Evolutionary conservation across 2,329 filamentous ascomycete genomes (phyloP), one percentile per base, ranked within the genome.

Genomic region (Exophiala lecanii-corni): DNA sequence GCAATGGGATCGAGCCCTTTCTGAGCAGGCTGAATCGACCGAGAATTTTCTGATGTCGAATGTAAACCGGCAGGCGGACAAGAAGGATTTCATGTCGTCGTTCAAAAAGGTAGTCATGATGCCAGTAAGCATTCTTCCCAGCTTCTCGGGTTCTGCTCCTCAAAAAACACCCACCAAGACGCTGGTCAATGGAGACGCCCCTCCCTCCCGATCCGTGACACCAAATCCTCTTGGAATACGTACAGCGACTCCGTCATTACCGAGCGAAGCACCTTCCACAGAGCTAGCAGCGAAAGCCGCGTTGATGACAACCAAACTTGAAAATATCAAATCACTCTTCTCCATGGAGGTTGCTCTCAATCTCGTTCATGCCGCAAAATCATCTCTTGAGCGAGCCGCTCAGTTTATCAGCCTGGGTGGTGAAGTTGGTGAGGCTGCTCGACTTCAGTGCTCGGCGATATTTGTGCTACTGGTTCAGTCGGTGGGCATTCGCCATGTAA

Each of bases 91-190:
- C 57, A 62, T 98, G 49, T 92, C 83, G 34, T 95, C 89, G 0
- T 98, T 98, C 73, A 96, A 89, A 61, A 97, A 97, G 64, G 92
- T 98, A 6, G 86, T 98, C 53, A 96, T 98, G 89, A 94, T 95
- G 82, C 92, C 92, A 2, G 91, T 98, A 36, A 94, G 87, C 39
- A 91, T 89, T 6, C 71, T 97, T 3, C 86, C 88, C 1, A 82
- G 77, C 35, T 78, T 87, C 51, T 71, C 77, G 4, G 68, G 78
- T 71, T n/a, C 74, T 74, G 47, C 65, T 64, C 53, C 54, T 18
- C 57, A 58, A 25, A 44, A 57, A 15, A 50, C 56, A 4, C 46
- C 50, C 19, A 51, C 55, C 6, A 59, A 58, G 50, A 45, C 56
- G n/a, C 39, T 58, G 2, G 47, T 54, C 39, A 57, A 61, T 43